Evolutionary conservation across 441 rosid genomes (phyloP).

Genomic region (Cnidoscolus chayamansa): DNA sequence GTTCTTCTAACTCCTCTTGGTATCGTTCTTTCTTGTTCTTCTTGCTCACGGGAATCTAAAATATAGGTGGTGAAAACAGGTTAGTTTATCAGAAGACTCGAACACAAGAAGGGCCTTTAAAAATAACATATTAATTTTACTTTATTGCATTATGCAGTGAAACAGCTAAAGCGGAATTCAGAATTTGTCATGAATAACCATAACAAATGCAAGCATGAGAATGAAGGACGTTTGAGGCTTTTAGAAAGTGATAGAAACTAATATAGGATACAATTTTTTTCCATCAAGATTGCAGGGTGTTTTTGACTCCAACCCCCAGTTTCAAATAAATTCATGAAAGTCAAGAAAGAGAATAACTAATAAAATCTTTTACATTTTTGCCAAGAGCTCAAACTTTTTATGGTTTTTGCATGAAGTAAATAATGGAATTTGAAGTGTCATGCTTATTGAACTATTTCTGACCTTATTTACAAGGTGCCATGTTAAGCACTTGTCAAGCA

Average conservation of each 20-base stretch:
- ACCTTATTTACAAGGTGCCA: background rate
- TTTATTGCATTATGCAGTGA: conserved; percentile 11
- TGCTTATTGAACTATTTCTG: background rate
- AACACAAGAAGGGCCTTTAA: background rate
- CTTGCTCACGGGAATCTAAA: conserved; percentile 78
- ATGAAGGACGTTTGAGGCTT: background rate
- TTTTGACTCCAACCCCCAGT: background rate
- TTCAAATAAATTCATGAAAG: background rate
- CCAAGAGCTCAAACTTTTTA: background rate
- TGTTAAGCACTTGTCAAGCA: background rate
- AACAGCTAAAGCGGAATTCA: conserved; percentile 5
- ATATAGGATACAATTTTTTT: background rate
- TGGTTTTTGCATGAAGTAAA: background rate
- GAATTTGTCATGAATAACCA: background rate
- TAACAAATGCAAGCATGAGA: background rate
- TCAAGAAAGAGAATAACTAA: background rate
- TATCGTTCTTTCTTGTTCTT: conserved; percentile 79
- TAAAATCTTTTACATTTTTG: background rate
- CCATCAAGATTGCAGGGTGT: background rate
- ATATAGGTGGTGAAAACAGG: conserved; percentile 16
- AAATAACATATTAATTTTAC: background rate
- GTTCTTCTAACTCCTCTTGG: conserved; percentile 90
- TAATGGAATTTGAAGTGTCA: background rate
- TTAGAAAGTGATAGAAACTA: background rate
- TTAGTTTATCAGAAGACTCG: background rate